Evolutionary conservation across 768 basidiomycete genomes (phyloP), one percentile per base, ranked within the genome.

Genomic region (Boletus subcaerulescens): DNA sequence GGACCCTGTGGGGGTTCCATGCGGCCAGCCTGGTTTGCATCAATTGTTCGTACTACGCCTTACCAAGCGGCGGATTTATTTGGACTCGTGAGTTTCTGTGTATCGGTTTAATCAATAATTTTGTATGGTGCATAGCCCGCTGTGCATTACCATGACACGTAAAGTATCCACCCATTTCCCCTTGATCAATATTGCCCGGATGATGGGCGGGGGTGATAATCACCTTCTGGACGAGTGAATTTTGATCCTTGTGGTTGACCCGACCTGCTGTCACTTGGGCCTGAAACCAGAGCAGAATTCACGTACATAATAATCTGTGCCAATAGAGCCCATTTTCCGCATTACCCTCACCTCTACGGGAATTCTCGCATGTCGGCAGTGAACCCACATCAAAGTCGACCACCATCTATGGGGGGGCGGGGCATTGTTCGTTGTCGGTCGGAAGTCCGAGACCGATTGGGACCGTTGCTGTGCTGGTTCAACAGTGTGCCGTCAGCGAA

Each of bases 401-500:
- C 31, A 12, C 11, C 32, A 24, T 11, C 14, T 39, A 46, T 52
- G 45, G 20, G 17, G 42, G 24, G 43, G 36, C 39, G 45, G 50
- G 4, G 47, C 53, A 50, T 54, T 49, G 51, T 50, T 38, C 12
- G 49, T 45, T 50, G 49, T 42, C 39, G 38, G 45, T 43, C 38
- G 20, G 24, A 41, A 20, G 48, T 50, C 38, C 36, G 41, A 50
- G 39, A 39, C 43, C 11, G 45, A 47, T 52, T 48, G 50, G 18
- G 56, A 43, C 44, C 24, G 43, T 32, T 67, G 61, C 58, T 46
- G 58, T 45, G 55, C 22, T 48, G 20, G 52, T 41, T 35, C 18
- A 13, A n/a, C 62, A 14, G 38, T 39, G 38, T 13, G 65, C 57
- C 60, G 57, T 65, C 56, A 60, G 49, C 53, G 50, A 58, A 32